Percentiles rank a stretch among this genome's conserved stretches.
Conservation (phyloP, 129 eudicot genomes). For the Silybum marianum region DNA sequence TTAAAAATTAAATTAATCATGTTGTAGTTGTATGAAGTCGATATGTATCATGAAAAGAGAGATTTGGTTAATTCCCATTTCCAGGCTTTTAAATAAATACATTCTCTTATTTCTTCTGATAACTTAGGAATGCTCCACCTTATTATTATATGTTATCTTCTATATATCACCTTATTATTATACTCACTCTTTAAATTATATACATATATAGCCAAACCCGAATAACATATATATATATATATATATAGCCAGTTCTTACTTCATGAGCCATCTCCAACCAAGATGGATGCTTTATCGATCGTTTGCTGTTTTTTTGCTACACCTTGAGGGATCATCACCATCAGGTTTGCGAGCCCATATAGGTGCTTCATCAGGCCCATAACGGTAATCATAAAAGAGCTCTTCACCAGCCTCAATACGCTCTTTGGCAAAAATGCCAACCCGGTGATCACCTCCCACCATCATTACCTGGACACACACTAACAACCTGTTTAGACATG, state of each 20-base stretch:
- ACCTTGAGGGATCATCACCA: constrained; percentile 66
- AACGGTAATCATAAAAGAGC: constrained; percentile 93
- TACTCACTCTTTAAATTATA: constrained; percentile 3
- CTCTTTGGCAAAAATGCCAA: constrained; percentile 93
- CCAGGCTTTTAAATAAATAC: not conserved
- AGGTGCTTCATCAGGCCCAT: constrained; percentile 85
- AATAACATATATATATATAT: constrained; percentile 10
- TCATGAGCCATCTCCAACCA: not conserved
- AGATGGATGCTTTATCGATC: constrained; percentile 20
- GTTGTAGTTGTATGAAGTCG: constrained; percentile 22
- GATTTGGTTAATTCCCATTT: not conserved
- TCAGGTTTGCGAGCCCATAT: constrained; percentile 89
- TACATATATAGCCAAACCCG: constrained; percentile 7
- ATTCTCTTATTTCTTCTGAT: not conserved
- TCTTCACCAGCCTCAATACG: constrained; percentile 86
- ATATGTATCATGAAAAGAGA: not conserved
- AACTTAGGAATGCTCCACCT: constrained; percentile 7
- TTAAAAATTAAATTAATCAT: constrained; percentile 14
- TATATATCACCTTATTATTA: constrained; percentile 13
- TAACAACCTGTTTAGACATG: constrained; percentile 7
- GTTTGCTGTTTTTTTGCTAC: constrained; percentile 87
- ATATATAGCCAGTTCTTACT: constrained; percentile 6
- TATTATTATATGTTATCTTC: constrained; percentile 19
- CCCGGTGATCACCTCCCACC: constrained; percentile 98
- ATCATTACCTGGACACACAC: constrained; percentile 65